phyloP scores from a whole-genome alignment of 2,329 filamentous ascomycete species.

The Epichloe hybrida region DNA sequence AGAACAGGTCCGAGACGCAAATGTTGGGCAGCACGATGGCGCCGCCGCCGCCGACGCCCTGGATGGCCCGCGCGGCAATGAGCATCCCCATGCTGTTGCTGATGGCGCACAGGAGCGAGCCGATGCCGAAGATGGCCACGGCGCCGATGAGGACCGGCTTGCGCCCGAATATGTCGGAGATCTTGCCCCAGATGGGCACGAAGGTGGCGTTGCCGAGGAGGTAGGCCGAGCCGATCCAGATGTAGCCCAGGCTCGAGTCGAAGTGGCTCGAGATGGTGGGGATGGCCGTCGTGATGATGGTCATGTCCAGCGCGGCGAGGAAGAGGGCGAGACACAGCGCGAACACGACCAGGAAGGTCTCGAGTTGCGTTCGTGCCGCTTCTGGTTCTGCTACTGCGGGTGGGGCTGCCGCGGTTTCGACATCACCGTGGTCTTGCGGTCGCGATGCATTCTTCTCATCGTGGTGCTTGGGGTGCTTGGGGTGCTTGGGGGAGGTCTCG shows the following conservation, averaged over 20 bases:
- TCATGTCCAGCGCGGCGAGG: slow-evolving; percentile 42
- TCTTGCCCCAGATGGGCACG: slow-evolving; percentile 56
- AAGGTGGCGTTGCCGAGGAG: slow-evolving; percentile 55
- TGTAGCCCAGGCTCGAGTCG: slow-evolving; percentile 54
- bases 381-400: slow-evolving; percentile 8
- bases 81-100: slow-evolving; percentile 36
- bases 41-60: slow-evolving; percentile 44
- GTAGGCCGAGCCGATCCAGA: slow-evolving; percentile 66
- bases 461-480: background rate
- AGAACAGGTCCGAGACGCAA: slow-evolving; percentile 41
- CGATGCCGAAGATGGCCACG: slow-evolving; percentile 39
- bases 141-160: slow-evolving; percentile 39
- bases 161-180: slow-evolving; percentile 45
- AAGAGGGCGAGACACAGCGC: slow-evolving; percentile 33
- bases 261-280: slow-evolving; percentile 53
- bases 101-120: slow-evolving; percentile 39
- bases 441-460: background rate
- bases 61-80: slow-evolving; percentile 40
- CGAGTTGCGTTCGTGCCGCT: slow-evolving; percentile 21
- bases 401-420: slow-evolving; percentile 6
- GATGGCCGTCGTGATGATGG: slow-evolving; percentile 53
- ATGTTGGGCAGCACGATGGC: slow-evolving; percentile 48
- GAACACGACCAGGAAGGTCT: slow-evolving; percentile 27
- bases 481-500: background rate
- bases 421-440: background rate